A percentile compares a stretch with the other conserved stretches of the same genome.
Conservation (phyloP, 768 basidiomycete genomes). For the Agrocybe pediades region DNA sequence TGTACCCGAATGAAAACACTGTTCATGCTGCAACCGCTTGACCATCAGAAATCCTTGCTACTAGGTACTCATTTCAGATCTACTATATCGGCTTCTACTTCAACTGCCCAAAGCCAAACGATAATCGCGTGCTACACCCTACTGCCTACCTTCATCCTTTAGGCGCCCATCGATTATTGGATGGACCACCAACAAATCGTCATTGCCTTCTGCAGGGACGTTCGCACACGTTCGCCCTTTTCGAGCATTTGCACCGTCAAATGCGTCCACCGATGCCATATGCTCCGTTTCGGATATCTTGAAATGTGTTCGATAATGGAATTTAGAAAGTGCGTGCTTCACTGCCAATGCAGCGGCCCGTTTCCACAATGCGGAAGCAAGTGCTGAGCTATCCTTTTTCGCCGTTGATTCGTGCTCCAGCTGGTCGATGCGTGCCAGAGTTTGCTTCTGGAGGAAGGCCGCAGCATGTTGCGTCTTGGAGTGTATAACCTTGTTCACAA, state of each 20-base stretch:
- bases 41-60: not conserved
- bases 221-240: slow-evolving; percentile 29
- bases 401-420: slow-evolving; percentile 12
- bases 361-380: slow-evolving; percentile 47
- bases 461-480: slow-evolving; percentile 28
- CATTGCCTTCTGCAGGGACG: slow-evolving; percentile 27
- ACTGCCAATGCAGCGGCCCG: slow-evolving; percentile 41
- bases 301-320: slow-evolving; percentile 61
- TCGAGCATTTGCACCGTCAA: slow-evolving; percentile 56
- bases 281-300: slow-evolving; percentile 66
- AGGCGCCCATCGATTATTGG: slow-evolving; percentile 71
- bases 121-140: not conserved
- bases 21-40: not conserved
- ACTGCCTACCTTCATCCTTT: slow-evolving; percentile 47
- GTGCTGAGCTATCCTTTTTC: not conserved
- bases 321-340: slow-evolving; percentile 46
- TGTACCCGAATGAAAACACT: not conserved
- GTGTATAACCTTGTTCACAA: slow-evolving; percentile 65
- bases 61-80: not conserved
- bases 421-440: slow-evolving; percentile 24
- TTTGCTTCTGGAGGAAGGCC: slow-evolving; percentile 42
- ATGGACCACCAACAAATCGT: slow-evolving; percentile 58
- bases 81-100: not conserved
- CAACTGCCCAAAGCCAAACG: too few species aligned
- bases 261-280: slow-evolving; percentile 78